Conservation (phyloP, 2,329 filamentous ascomycete species). For the Ophiostoma fasciatum region DNA sequence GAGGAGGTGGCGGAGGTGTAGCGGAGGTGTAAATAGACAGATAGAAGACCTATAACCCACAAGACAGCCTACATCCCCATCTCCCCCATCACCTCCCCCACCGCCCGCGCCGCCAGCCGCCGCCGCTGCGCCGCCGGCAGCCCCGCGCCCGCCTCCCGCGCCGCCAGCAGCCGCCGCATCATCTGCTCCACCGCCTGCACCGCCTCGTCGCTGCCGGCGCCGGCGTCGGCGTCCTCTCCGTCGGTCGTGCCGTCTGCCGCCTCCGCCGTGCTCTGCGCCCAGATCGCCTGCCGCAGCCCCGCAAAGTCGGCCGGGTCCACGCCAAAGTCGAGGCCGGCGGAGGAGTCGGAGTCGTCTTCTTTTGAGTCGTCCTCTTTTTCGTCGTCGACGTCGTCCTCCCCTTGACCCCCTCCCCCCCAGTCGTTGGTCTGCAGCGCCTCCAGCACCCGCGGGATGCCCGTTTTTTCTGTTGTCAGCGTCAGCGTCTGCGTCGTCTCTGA, state of each 20-base stretch:
- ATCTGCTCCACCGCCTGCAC: slow-evolving; percentile 40
- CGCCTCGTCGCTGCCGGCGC: slow-evolving; percentile 17
- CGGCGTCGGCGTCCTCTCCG: not conserved
- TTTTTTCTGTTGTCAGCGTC: slow-evolving; percentile 10
- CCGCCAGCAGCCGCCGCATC: slow-evolving; percentile 50
- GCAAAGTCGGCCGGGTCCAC: slow-evolving; percentile 38
- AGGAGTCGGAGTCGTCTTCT: slow-evolving; percentile 17
- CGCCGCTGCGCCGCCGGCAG: slow-evolving; percentile 46
- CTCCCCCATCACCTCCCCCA: slow-evolving; percentile 50
- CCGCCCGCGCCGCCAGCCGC: slow-evolving; percentile 44
- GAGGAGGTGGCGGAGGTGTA: slow-evolving; percentile 30
- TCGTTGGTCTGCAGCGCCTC: slow-evolving; percentile 53
- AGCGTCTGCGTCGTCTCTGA: too few relatives aligned
- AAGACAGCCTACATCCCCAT: slow-evolving; percentile 14
- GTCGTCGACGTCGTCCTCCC: slow-evolving; percentile 18
- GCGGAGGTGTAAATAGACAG: too few relatives aligned
- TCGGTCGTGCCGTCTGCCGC: slow-evolving; percentile 10
- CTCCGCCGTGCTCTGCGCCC: slow-evolving; percentile 20
- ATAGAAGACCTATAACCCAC: too few relatives aligned
- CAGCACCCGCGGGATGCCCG: slow-evolving; percentile 33
- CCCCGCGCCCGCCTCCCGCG: slow-evolving; percentile 42
- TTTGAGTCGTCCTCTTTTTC: slow-evolving; percentile 14
- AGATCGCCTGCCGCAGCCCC: slow-evolving; percentile 37
- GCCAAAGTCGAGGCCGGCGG: slow-evolving; percentile 35
- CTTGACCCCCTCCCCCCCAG: slow-evolving; percentile 30